Conservation (phyloP, 2,329 filamentous ascomycete species). For the Talaromyces sp. region DNA sequence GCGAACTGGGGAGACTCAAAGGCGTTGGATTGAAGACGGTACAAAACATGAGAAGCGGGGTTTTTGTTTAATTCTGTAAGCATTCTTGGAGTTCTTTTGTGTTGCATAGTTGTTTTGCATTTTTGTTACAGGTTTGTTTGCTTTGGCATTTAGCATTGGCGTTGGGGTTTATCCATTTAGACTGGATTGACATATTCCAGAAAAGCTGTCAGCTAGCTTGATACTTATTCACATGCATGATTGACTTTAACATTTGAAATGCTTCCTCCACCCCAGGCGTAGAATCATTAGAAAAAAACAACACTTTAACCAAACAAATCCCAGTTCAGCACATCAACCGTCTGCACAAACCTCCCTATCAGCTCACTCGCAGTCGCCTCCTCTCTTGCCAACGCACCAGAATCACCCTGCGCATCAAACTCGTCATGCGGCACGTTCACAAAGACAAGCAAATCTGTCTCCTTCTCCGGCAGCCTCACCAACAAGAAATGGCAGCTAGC, state of each 20-base stretch:
- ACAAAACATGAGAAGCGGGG: constrained; percentile 43
- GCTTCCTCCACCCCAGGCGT: neutral
- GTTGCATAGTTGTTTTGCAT: constrained; percentile 3
- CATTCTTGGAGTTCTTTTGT: constrained; percentile 1
- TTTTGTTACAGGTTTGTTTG: neutral
- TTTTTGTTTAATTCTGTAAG: constrained; percentile 26
- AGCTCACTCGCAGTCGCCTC: constrained; percentile 44
- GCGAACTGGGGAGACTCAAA: constrained; percentile 37
- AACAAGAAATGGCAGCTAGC: constrained; percentile 73
- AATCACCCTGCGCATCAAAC: constrained; percentile 61
- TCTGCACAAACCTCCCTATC: constrained; percentile 55
- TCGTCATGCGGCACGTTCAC: constrained; percentile 84
- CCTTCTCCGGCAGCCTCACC: constrained; percentile 66
- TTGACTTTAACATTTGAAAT: too few relatives aligned
- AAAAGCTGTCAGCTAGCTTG: neutral
- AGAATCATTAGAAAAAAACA: neutral
- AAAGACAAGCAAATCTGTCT: constrained; percentile 76
- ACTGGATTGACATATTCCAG: neutral
- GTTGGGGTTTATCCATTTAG: constrained; percentile 1
- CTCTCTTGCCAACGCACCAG: constrained; percentile 65
- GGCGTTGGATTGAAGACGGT: constrained; percentile 43
- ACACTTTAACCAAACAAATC: constrained; percentile 55
- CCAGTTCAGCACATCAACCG: constrained; percentile 77
- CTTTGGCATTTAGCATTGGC: constrained; percentile 5
- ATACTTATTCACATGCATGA: neutral